Base-by-base conservation (phyloP, 345 rosid species). In the Erucastrum elatum region DNA sequence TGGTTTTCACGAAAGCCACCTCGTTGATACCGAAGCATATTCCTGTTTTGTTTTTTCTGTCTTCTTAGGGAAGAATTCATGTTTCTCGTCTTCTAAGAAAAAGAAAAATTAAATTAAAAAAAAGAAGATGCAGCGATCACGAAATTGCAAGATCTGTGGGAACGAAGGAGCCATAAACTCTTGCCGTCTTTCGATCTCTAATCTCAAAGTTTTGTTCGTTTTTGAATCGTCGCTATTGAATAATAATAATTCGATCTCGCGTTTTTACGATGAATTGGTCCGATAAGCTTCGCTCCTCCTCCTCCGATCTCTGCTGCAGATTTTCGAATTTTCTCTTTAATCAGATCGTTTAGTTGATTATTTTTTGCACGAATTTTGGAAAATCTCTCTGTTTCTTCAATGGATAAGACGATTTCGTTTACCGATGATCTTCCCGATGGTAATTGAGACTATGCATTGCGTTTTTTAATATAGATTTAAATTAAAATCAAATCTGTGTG, bases 281-380 rank as follows among this genome's bases (percentile, higher is more conserved):
- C 49, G 75, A 79, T 83, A 78, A 88, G 83, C 87, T 82, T 33
- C 87, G 86, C 72, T 84, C 87, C 78, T 86, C 88, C 74, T 85
- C 88, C 79, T 85, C 84, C 75, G 79, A 79, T 85, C 86, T 68
- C 69, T 86, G 86, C 88, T 86, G 86, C 88, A 87, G 88, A 89
- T 88, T 90, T 72, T 85, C 84, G 70, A 87, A 87, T 67, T 91
- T 87, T 72, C 78, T 72, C 81, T 85, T 59, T 15, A 11, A 84
- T 30, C 88, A 9, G 78, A 64, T 88, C 89, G 2, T 86, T 71
- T 65, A 86, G 80, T 78, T 85, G 76, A 79, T 63, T 84, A 86
- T 85, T 88, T 86, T 59, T 34, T 21, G 21, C 2, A 15, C 2
- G 21, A 66, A n/a, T 49, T 26, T 30, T 29, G 53, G 34, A 37